A percentile compares a stretch with the other conserved stretches of the same genome.
These are phyloP conservation scores for Kockovaella imperatae DNA, from an alignment of 768 basidiomycete genomes.

Conservation along the genomic window DNA sequence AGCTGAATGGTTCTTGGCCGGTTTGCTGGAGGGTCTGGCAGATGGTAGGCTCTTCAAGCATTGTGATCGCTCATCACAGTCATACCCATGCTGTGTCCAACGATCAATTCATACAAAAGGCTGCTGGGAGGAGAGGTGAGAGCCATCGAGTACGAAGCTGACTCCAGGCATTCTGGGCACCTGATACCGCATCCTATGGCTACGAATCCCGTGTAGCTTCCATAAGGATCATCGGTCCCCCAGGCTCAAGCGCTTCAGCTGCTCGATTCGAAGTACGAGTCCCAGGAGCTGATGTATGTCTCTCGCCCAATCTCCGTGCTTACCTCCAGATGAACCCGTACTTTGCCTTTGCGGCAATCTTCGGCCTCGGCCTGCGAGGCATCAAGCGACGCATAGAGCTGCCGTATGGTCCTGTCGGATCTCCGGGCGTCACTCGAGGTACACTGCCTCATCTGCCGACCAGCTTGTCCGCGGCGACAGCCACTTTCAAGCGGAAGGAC, in stretches of 20 bases:
- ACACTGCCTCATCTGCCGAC: slow-evolving; percentile 69
- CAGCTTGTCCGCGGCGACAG: slow-evolving; percentile 70
- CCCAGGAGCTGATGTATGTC: slow-evolving; percentile 84
- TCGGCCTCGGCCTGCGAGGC: slow-evolving; percentile 76
- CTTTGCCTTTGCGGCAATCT: slow-evolving; percentile 78
- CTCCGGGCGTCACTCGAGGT: slow-evolving; percentile 35
- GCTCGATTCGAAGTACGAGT: slow-evolving; percentile 90
- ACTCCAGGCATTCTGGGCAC: slow-evolving; percentile 70
- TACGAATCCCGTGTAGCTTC: slow-evolving; percentile 92
- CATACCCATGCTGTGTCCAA: slow-evolving; percentile 77
- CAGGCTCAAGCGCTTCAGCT: slow-evolving; percentile 67
- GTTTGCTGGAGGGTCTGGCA: slow-evolving; percentile 76
- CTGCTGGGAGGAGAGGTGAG: slow-evolving; percentile 75
- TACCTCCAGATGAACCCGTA: slow-evolving; percentile 62
- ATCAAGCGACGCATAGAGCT: slow-evolving; percentile 68
- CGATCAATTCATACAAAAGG: slow-evolving; percentile 95
- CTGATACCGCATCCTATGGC: slow-evolving; percentile 85
- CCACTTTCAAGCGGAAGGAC: slow-evolving; percentile 64
- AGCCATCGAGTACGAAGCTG: not conserved
- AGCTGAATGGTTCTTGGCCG: slow-evolving; percentile 91
- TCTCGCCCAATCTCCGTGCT: not conserved
- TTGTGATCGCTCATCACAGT: slow-evolving; percentile 46
- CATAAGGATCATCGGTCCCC: slow-evolving; percentile 84
- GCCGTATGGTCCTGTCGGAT: slow-evolving; percentile 59
- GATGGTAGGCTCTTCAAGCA: slow-evolving; percentile 56